phyloP scores from a whole-genome alignment of 192 early-diverging fungal genomes.

The Rhizoclosmatium globosum region DNA sequence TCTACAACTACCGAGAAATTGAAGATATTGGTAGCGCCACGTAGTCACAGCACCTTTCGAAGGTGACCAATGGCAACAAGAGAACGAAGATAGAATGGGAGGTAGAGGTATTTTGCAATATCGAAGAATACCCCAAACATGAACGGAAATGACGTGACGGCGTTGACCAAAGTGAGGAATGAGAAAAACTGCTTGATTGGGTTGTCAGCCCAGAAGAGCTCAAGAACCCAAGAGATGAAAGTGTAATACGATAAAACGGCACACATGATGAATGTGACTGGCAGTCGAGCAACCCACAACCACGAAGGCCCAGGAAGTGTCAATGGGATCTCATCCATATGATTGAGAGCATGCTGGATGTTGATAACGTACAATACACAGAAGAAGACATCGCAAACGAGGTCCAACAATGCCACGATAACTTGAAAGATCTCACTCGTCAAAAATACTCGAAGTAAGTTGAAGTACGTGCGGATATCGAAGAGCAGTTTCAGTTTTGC shows the following conservation, averaged over 20 bases:
- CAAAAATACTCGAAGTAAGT: constrained; percentile 42
- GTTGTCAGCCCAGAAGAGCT: constrained; percentile 12
- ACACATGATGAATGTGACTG: constrained; percentile 42
- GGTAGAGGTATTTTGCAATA: constrained; percentile 56
- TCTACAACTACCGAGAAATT: constrained; percentile 51
- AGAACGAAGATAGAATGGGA: constrained; percentile 72
- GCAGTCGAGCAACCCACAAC: constrained; percentile 61
- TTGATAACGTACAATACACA: constrained; percentile 70
- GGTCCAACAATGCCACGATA: constrained; percentile 48
- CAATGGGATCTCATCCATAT: constrained; percentile 38
- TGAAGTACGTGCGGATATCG: constrained; percentile 6
- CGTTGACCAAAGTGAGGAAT: constrained; percentile 54
- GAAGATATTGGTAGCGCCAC: constrained; percentile 24
- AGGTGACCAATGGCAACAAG: constrained; percentile 64
- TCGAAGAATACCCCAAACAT: constrained; percentile 53
- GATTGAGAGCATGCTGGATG: constrained; percentile 44
- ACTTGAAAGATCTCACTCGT: constrained; percentile 24
- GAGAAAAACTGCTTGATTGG: constrained; percentile 50
- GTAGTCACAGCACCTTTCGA: constrained; percentile 61
- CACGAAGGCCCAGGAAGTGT: constrained; percentile 47
- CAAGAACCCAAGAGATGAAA: constrained; percentile 14
- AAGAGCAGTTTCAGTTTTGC: neutral
- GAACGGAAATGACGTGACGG: constrained; percentile 63
- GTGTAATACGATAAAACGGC: constrained; percentile 14
- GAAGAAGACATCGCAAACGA: constrained; percentile 63